Percentiles rank a stretch among this genome's conserved stretches.
Conservation (phyloP, 1,284 basidiomycete genomes). For the Moesziomyces parantarcticus region DNA sequence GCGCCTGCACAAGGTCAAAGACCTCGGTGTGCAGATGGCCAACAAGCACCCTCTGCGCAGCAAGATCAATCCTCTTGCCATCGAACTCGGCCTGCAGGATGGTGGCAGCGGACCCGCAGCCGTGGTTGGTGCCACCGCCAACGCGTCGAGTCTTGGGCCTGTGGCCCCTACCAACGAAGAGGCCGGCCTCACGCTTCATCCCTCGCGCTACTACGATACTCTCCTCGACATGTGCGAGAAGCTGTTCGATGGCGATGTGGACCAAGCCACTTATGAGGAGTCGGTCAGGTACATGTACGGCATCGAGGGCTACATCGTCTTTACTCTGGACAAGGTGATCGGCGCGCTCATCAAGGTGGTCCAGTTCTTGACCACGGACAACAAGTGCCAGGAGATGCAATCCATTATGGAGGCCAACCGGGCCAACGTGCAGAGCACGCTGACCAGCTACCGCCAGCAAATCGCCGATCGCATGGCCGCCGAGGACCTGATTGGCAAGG, state of each 20-base stretch:
- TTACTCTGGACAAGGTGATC: conserved; percentile 92
- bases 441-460: conserved; percentile 79
- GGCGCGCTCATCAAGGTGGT: conserved; percentile 71
- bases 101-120: conserved; percentile 69
- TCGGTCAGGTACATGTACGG: conserved; percentile 96
- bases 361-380: conserved; percentile 81
- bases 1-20: conserved; percentile 82
- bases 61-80: conserved; percentile 72
- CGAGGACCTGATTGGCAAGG: conserved; percentile 83
- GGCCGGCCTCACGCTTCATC: conserved; percentile 63
- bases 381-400: conserved; percentile 84
- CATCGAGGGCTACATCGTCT: conserved; percentile 89
- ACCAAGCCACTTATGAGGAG: conserved; percentile 90
- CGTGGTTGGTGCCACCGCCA: conserved; percentile 52
- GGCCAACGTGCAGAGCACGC: conserved; percentile 48
- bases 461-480: conserved; percentile 84
- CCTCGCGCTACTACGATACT: conserved; percentile 80
- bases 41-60: conserved; percentile 52
- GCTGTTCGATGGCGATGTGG: conserved; percentile 90
- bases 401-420: conserved; percentile 75
- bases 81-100: conserved; percentile 76
- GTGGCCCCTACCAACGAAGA: conserved; percentile 57
- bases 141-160: conserved; percentile 34
- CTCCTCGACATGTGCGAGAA: conserved; percentile 91
- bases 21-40: conserved; percentile 72